A percentile compares a stretch with the other conserved stretches of the same genome.
These are phyloP conservation scores for Argentina anserina DNA, from an alignment of 306 rosid species.

Conservation along the genomic window DNA sequence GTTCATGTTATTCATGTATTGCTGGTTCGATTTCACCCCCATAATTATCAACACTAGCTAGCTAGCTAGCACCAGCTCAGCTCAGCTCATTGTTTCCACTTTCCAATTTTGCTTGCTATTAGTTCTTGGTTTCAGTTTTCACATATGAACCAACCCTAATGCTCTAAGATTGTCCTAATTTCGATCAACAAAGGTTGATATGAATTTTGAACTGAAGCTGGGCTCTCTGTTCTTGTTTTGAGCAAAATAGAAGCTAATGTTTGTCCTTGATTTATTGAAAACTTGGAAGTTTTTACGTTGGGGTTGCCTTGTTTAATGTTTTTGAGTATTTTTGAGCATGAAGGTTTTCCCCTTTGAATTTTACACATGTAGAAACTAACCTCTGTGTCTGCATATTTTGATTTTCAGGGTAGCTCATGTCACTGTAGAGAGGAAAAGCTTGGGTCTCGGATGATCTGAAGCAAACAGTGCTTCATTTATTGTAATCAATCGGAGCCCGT, in stretches of 20 bases:
- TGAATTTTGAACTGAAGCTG: neutral
- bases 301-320: constrained; percentile 2
- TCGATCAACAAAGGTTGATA: neutral
- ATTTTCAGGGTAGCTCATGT: neutral
- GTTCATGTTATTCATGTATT: neutral
- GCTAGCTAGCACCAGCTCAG: too few relatives aligned
- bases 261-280: neutral
- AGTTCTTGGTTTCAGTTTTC: neutral
- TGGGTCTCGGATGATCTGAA: constrained; percentile 29
- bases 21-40: neutral
- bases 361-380: neutral
- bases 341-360: neutral
- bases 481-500: constrained; percentile 43
- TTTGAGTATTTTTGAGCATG: neutral
- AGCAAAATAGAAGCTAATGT: neutral
- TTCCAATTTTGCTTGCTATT: neutral
- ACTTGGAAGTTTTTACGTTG: neutral
- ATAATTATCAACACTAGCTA: neutral
- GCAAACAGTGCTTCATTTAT: constrained; percentile 36
- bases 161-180: neutral
- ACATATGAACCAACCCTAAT: too few relatives aligned
- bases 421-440: neutral
- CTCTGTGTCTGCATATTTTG: constrained; percentile 1
- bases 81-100: neutral
- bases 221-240: neutral